Conservation (phyloP, 163 green algal genomes). For the Chloroidium sp. region DNA sequence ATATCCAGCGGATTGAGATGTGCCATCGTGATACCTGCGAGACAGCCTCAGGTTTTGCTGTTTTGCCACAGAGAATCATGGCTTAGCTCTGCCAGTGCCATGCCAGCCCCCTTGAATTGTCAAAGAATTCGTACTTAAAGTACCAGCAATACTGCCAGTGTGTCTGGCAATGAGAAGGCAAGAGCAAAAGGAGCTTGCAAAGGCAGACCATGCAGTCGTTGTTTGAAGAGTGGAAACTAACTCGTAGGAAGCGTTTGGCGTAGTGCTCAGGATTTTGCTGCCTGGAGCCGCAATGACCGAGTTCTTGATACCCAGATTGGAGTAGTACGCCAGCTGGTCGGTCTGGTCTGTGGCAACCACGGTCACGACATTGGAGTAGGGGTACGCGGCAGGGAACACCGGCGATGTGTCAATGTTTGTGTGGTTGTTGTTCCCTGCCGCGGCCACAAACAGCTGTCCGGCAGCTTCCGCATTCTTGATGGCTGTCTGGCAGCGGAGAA, state of each 20-base stretch:
- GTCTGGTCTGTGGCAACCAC: constrained; percentile 31
- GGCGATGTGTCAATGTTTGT: constrained; percentile 34
- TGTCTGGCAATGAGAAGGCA: background rate
- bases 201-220: background rate
- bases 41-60: too few species aligned
- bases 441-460: constrained; percentile 50
- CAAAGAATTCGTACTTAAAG: background rate
- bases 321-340: constrained; percentile 28
- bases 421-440: constrained; percentile 45
- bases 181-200: background rate
- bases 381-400: constrained; percentile 39
- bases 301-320: constrained; percentile 26
- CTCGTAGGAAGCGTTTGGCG: constrained; percentile 21
- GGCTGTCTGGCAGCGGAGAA: constrained; percentile 1
- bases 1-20: constrained; percentile 52
- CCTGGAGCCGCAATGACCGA: constrained; percentile 46
- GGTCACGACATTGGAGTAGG: constrained; percentile 28
- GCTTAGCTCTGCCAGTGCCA: too few species aligned
- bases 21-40: constrained; percentile 27
- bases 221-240: too few species aligned
- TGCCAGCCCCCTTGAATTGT: too few species aligned
- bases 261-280: constrained; percentile 36
- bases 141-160: background rate
- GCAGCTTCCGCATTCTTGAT: constrained; percentile 20
- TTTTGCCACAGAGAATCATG: too few species aligned